Evolutionary conservation across 352 stramenopile species (phyloP).

Genomic region (Achlya hypogyna): DNA sequence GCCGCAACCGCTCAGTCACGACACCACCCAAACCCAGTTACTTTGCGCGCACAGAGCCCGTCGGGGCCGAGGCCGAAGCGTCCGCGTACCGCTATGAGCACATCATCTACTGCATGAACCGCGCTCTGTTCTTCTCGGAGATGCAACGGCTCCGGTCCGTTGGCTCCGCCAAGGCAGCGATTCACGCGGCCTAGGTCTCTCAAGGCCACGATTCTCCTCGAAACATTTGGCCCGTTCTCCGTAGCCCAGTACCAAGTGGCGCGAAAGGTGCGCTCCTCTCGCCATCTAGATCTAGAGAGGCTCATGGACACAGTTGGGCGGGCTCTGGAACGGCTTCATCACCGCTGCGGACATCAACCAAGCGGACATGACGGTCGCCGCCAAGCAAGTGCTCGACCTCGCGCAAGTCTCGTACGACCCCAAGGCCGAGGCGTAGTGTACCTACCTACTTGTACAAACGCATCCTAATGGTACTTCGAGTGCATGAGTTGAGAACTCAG

Average conservation of each 20-base stretch:
- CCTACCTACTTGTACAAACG: neutral
- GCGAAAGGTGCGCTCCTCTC: constrained; percentile 29
- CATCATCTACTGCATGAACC: constrained; percentile 36
- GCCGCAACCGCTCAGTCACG: constrained; percentile 14
- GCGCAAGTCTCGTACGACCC: constrained; percentile 4
- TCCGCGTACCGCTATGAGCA: constrained; percentile 36
- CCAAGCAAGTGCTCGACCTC: constrained; percentile 8
- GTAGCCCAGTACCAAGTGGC: constrained; percentile 48
- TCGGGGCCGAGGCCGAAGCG: constrained; percentile 28
- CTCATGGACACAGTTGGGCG: neutral
- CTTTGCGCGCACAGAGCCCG: constrained; percentile 35
- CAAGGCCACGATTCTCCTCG: constrained; percentile 32
- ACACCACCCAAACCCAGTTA: constrained; percentile 24
- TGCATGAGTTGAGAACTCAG: too few species aligned
- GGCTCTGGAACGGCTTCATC: constrained; percentile 8
- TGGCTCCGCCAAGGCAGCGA: too few species aligned
- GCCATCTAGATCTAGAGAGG: neutral
- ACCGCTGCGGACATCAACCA: constrained; percentile 7
- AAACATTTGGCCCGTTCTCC: constrained; percentile 48
- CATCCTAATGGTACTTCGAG: neutral
- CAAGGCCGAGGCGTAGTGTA: neutral
- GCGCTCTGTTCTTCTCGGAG: constrained; percentile 51
- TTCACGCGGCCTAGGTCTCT: constrained; percentile 22
- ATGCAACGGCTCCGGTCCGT: constrained; percentile 44
- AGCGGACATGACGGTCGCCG: constrained; percentile 3